These are phyloP conservation scores for Coemansia sp. DNA, from an alignment of 192 early-diverging fungal species.

Conservation along the genomic window DNA sequence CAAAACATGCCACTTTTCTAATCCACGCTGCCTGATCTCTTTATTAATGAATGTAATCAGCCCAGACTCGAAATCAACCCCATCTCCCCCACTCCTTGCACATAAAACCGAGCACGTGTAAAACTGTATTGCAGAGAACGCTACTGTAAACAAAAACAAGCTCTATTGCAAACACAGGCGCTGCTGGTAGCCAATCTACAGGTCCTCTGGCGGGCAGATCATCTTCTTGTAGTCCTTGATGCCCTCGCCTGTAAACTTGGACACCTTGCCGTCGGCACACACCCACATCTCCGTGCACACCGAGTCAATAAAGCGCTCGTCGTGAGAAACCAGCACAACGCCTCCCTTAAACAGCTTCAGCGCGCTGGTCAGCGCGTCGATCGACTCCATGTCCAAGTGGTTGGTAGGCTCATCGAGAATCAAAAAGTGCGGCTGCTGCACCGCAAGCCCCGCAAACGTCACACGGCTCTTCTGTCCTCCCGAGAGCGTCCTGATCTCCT, in stretches of 20 bases:
- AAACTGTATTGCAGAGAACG: too few relatives aligned
- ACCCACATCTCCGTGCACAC: conserved; percentile 92
- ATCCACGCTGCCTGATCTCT: too few relatives aligned
- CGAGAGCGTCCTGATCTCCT: conserved; percentile 89
- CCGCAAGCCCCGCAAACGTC: conserved; percentile 92
- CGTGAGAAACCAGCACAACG: conserved; percentile 95
- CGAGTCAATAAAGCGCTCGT: conserved; percentile 89
- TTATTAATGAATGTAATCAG: too few relatives aligned
- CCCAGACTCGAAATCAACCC: too few relatives aligned
- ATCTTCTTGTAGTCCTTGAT: conserved; percentile 77
- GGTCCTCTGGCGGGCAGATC: conserved; percentile 48
- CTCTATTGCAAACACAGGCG: too few relatives aligned
- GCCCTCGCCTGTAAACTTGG: conserved; percentile 80
- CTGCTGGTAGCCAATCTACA: too few relatives aligned
- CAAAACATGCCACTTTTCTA: too few relatives aligned
- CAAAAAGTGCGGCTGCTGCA: conserved; percentile 87
- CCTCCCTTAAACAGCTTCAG: conserved; percentile 88
- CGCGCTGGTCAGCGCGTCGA: conserved; percentile 89
- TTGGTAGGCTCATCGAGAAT: conserved; percentile 98
- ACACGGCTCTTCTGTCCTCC: conserved; percentile 97
- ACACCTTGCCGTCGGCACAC: conserved; percentile 78
- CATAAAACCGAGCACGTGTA: too few relatives aligned
- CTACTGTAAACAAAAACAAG: too few relatives aligned
- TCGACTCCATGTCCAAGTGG: conserved; percentile 87
- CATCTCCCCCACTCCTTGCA: too few relatives aligned